Evolutionary conservation across 768 basidiomycete species (phyloP).

Genomic region (Epithele typhae): DNA sequence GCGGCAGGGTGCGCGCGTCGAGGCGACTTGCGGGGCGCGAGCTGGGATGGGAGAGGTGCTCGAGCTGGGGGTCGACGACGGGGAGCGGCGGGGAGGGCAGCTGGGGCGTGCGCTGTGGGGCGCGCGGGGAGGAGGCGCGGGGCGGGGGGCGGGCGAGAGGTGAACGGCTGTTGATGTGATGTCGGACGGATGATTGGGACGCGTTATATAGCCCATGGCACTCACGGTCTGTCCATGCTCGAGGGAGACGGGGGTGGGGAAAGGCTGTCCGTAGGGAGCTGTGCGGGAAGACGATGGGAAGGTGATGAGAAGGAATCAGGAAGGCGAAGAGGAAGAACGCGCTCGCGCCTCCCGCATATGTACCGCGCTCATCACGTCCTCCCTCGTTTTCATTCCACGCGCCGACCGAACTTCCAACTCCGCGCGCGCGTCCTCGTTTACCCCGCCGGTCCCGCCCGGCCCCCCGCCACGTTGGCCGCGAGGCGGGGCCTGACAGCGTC

Average conservation of each 20-base stretch:
- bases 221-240: slow-evolving; percentile 21
- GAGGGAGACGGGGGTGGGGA: slow-evolving; percentile 11
- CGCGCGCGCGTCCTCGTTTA: too few species aligned
- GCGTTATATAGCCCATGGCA: slow-evolving; percentile 18
- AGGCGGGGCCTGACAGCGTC: too few species aligned
- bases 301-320: slow-evolving; percentile 20
- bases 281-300: slow-evolving; percentile 22
- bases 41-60: neutral
- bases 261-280: slow-evolving; percentile 23
- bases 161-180: slow-evolving; percentile 16
- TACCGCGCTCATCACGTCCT: slow-evolving; percentile 5
- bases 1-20: too few species aligned
- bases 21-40: slow-evolving; percentile 11
- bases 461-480: too few species aligned
- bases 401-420: too few species aligned
- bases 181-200: slow-evolving; percentile 14
- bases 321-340: slow-evolving; percentile 13
- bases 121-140: slow-evolving; percentile 5
- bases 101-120: neutral
- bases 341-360: slow-evolving; percentile 12
- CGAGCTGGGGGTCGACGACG: neutral
- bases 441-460: too few species aligned
- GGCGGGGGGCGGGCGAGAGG: slow-evolving; percentile 12
- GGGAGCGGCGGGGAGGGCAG: neutral
- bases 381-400: too few species aligned